Conservation (phyloP, 108 stramenopile genomes). For the Seminavis robusta region DNA sequence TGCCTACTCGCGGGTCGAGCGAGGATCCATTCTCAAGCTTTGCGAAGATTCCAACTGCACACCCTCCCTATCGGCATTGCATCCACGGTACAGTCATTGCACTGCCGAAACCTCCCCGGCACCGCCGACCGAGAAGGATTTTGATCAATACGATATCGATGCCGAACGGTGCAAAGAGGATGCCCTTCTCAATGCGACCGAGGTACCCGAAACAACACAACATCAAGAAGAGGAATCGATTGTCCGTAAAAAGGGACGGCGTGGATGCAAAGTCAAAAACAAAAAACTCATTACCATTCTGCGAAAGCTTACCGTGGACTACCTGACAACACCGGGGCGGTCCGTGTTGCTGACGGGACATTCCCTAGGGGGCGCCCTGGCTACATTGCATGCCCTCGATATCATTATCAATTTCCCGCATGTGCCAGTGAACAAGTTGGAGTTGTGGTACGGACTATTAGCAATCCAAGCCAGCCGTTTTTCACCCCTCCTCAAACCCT, state of each 20-base stretch:
- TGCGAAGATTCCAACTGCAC: not conserved
- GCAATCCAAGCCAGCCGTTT: not conserved
- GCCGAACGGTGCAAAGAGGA: not conserved
- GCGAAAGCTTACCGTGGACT: constrained; percentile 21
- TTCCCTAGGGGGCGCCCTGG: constrained; percentile 36
- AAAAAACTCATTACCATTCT: constrained; percentile 26
- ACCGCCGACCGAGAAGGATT: not conserved
- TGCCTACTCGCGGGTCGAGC: constrained; percentile 43
- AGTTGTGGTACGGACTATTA: not conserved
- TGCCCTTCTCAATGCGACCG: not conserved
- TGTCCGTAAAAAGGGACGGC: not conserved
- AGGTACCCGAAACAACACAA: not conserved
- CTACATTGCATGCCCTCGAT: constrained; percentile 38
- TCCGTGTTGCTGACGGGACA: constrained; percentile 47
- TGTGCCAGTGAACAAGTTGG: constrained; percentile 7
- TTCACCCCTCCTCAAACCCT: too few species aligned
- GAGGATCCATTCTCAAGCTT: constrained; percentile 25
- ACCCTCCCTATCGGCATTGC: constrained; percentile 1
- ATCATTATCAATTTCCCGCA: constrained; percentile 28
- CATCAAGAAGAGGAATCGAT: constrained; percentile 1
- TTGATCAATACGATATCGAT: not conserved
- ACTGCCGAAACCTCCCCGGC: constrained; percentile 3
- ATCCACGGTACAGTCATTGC: constrained; percentile 22
- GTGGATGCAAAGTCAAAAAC: constrained; percentile 24
- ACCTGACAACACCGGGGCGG: constrained; percentile 20